phyloP scores from a whole-genome alignment of 2,329 filamentous ascomycete genomes.

The Polychaeton citri region DNA sequence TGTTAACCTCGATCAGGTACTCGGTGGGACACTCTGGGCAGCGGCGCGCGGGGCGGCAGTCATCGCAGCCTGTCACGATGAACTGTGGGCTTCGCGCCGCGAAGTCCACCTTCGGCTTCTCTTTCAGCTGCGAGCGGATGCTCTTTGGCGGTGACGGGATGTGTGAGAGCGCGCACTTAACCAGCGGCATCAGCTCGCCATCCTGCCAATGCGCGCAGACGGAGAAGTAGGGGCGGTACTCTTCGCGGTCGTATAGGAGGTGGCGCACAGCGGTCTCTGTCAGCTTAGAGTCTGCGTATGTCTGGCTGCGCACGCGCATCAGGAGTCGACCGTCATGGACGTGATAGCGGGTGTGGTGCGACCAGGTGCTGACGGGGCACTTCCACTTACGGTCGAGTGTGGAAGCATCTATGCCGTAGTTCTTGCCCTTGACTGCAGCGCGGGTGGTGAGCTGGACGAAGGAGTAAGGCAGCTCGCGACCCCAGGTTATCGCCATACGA shows the following conservation, averaged over 20 bases:
- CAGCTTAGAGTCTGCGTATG: slow-evolving; percentile 36
- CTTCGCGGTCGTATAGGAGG: slow-evolving; percentile 45
- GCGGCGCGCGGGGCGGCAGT: slow-evolving; percentile 45
- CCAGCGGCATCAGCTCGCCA: slow-evolving; percentile 45
- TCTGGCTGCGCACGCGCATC: slow-evolving; percentile 43
- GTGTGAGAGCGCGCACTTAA: slow-evolving; percentile 48
- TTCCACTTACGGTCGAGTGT: slow-evolving; percentile 42
- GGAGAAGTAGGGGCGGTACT: slow-evolving; percentile 50
- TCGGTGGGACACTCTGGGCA: slow-evolving; percentile 51
- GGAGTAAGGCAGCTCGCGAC: slow-evolving; percentile 42
- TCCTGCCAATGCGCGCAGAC: slow-evolving; percentile 50
- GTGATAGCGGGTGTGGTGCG: slow-evolving; percentile 41
- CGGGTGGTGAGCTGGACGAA: slow-evolving; percentile 40
- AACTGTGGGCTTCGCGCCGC: slow-evolving; percentile 26
- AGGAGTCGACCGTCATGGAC: slow-evolving; percentile 40
- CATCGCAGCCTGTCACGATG: slow-evolving; percentile 39
- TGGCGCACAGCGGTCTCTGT: slow-evolving; percentile 40
- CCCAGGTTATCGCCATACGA: slow-evolving; percentile 40
- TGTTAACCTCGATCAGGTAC: slow-evolving; percentile 47
- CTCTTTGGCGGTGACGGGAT: slow-evolving; percentile 36
- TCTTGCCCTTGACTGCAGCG: slow-evolving; percentile 31
- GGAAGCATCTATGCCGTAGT: slow-evolving; percentile 36
- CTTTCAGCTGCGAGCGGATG: slow-evolving; percentile 28
- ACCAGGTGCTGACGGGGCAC: slow-evolving; percentile 38
- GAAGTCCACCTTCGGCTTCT: slow-evolving; percentile 22